A percentile compares a stretch with the other conserved stretches of the same genome.
These are phyloP conservation scores for Polytrichum commune DNA, from an alignment of 225 moss, liverwort and hornwort species.

Conservation along the genomic window DNA sequence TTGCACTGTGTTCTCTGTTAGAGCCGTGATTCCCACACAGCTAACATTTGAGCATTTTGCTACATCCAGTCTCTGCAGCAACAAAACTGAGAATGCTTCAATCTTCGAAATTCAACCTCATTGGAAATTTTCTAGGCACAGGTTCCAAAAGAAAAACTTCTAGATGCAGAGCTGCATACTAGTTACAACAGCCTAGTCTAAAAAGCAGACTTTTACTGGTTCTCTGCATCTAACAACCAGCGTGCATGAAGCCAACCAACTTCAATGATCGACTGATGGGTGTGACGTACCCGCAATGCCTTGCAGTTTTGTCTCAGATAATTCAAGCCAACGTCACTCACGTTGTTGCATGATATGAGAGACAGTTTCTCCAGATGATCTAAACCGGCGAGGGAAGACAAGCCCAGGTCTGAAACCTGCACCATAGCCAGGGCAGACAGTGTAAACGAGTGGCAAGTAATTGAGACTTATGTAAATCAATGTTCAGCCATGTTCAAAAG, in stretches of 20 bases:
- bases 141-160: too few species aligned
- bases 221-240: too few species aligned
- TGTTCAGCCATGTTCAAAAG: too few species aligned
- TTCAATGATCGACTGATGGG: neutral
- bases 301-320: slow-evolving; percentile 47
- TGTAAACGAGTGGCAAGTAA: too few species aligned
- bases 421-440: neutral
- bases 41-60: slow-evolving; percentile 50
- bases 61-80: slow-evolving; percentile 44
- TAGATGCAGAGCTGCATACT: too few species aligned
- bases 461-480: too few species aligned
- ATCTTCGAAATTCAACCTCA: too few species aligned
- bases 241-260: too few species aligned
- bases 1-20: slow-evolving; percentile 39
- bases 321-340: slow-evolving; percentile 62
- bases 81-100: neutral
- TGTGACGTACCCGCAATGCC: slow-evolving; percentile 38
- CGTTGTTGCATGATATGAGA: slow-evolving; percentile 63
- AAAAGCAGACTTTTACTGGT: too few species aligned
- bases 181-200: too few species aligned
- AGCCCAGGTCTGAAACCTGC: slow-evolving; percentile 59
- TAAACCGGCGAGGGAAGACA: slow-evolving; percentile 47
- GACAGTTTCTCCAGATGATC: slow-evolving; percentile 54
- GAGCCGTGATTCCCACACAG: slow-evolving; percentile 34
- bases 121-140: too few species aligned